A percentile compares a stretch with the other conserved stretches of the same genome.
phyloP scores from a whole-genome alignment of 768 basidiomycete genomes.

The Multifurca ochricompacta region DNA sequence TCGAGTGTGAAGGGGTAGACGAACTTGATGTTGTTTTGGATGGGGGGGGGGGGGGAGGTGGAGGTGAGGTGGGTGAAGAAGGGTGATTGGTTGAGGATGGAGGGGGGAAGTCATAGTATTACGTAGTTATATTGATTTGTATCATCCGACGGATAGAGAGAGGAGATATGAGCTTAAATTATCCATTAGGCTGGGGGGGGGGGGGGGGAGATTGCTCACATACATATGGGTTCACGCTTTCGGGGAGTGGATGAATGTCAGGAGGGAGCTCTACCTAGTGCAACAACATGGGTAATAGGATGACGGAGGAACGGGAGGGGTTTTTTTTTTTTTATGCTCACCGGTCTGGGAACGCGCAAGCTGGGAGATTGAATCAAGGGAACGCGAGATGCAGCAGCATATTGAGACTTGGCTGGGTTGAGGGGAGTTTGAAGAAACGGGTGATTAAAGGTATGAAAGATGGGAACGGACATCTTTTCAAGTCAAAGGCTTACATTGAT shows the following conservation, averaged over 20 bases:
- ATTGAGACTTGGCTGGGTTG: constrained; percentile 47
- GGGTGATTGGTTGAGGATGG: no score
- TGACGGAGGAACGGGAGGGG: not conserved
- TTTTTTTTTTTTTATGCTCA: constrained; percentile 28
- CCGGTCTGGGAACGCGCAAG: constrained; percentile 76
- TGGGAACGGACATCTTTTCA: not conserved
- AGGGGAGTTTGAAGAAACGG: no score
- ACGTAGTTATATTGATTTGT: no score
- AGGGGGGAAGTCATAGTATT: no score
- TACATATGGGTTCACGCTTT: constrained; percentile 85
- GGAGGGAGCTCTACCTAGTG: constrained; percentile 73
- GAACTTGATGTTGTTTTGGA: constrained; percentile 61
- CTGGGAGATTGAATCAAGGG: constrained; percentile 92
- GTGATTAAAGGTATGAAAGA: not conserved
- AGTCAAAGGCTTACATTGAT: constrained; percentile 15
- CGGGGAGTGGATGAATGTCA: constrained; percentile 92
- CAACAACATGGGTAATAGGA: not conserved
- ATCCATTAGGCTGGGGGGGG: no score
- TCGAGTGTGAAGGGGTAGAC: constrained; percentile 96
- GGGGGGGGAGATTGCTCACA: no score
- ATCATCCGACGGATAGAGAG: no score
- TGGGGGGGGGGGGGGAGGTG: not conserved
- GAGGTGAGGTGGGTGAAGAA: not conserved
- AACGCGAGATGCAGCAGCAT: constrained; percentile 63
- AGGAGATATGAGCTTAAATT: no score